Evolutionary conservation across 75 land plant species (phyloP).

Genomic region (Cupressus sempervirens): DNA sequence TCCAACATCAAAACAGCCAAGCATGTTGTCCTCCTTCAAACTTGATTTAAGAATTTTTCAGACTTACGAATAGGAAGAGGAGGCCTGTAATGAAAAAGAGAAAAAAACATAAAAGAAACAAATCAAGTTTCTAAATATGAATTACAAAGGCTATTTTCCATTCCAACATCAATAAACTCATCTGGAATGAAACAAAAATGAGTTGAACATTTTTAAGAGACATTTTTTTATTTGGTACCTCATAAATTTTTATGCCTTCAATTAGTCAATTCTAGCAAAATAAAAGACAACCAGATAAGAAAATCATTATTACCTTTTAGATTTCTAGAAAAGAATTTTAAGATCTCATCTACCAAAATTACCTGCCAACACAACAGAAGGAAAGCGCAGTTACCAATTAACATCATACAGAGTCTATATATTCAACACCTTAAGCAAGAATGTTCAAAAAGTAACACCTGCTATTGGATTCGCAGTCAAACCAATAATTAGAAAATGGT

Average conservation of each 20-base stretch:
- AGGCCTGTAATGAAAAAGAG: too few species aligned
- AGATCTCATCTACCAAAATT: slow-evolving; percentile 84
- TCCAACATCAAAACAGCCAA: too few species aligned
- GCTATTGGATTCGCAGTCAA: not conserved
- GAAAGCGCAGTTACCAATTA: not conserved
- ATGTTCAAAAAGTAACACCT: slow-evolving; percentile 4
- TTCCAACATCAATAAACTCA: not conserved
- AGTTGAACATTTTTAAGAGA: not conserved
- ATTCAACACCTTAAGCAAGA: not conserved
- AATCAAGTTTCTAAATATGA: too few species aligned
- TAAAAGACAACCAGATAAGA: not conserved
- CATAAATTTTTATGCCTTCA: not conserved
- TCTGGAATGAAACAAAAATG: not conserved
- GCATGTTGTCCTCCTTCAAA: too few species aligned
- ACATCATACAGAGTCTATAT: not conserved
- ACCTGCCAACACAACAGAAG: slow-evolving; percentile 39
- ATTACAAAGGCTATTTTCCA: too few species aligned
- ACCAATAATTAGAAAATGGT: not conserved
- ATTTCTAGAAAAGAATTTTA: slow-evolving; percentile 82
- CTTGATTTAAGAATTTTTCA: too few species aligned
- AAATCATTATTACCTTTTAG: slow-evolving; percentile 44
- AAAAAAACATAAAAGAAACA: too few species aligned
- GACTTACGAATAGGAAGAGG: too few species aligned
- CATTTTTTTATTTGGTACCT: not conserved
- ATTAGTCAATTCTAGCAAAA: not conserved